Evolutionary conservation across 768 basidiomycete genomes (phyloP).

Genomic region (Suillus alpinus): DNA sequence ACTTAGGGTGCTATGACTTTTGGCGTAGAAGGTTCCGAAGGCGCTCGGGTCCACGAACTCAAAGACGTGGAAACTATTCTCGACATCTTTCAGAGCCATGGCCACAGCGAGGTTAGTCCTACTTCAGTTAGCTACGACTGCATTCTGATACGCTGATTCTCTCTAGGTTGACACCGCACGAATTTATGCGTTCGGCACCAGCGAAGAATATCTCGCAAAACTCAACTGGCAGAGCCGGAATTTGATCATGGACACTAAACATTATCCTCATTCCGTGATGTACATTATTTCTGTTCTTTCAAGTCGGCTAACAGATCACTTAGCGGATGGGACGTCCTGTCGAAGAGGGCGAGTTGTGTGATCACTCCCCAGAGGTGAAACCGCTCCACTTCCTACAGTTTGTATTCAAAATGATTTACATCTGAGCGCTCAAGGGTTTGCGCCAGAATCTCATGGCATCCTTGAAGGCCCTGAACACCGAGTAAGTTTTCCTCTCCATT

Average conservation of each 20-base stretch:
- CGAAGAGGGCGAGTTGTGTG: conserved; percentile 5
- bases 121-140: background rate
- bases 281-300: background rate
- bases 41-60: conserved; percentile 47
- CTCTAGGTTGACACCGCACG: conserved; percentile 28
- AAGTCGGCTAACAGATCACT: background rate
- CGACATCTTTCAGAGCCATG: conserved; percentile 51
- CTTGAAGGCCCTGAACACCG: conserved; percentile 45
- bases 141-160: background rate
- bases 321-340: background rate
- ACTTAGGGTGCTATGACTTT: conserved; percentile 55
- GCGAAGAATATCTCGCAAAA: conserved; percentile 45
- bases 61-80: conserved; percentile 50
- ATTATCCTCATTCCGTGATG: conserved; percentile 39
- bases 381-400: background rate
- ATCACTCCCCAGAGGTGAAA: conserved; percentile 24
- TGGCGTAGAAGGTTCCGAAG: conserved; percentile 45
- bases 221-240: conserved; percentile 48
- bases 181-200: conserved; percentile 28
- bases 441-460: conserved; percentile 32
- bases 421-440: conserved; percentile 22
- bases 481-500: conserved; percentile 32
- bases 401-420: background rate
- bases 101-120: conserved; percentile 48
- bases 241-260: conserved; percentile 58